A percentile compares a stretch with the other conserved stretches of the same genome.
phyloP scores from a whole-genome alignment of 176 grass and related monocot species.

The Oryza officinalis region DNA sequence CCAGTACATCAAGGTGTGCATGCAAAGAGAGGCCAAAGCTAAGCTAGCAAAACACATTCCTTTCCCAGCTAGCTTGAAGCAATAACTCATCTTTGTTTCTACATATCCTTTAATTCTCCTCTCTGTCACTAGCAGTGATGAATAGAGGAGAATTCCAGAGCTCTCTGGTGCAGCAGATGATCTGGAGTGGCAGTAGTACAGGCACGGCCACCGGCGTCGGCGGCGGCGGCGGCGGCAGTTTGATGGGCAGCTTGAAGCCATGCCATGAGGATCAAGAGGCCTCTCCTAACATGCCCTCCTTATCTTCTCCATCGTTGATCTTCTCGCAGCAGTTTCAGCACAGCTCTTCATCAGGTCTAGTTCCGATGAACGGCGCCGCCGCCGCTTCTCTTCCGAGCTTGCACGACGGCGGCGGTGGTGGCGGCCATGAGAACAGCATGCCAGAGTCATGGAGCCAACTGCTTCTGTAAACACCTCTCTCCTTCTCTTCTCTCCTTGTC shows the following conservation, averaged over 20 bases:
- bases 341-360: constrained; percentile 37
- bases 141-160: constrained; percentile 78
- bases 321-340: constrained; percentile 54
- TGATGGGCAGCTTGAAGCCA: constrained; percentile 57
- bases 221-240: constrained; percentile 33
- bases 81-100: neutral
- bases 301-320: constrained; percentile 63
- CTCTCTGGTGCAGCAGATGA: constrained; percentile 82
- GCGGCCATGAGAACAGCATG: constrained; percentile 49
- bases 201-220: neutral
- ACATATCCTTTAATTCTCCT: neutral
- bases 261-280: constrained; percentile 51
- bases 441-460: constrained; percentile 92
- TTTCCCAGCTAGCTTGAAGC: neutral
- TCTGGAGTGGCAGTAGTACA: constrained; percentile 43
- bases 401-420: constrained; percentile 16
- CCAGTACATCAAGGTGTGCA: constrained; percentile 33
- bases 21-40: neutral
- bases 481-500: neutral
- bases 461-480: constrained; percentile 59
- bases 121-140: constrained; percentile 38
- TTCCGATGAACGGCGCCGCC: constrained; percentile 23
- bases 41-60: constrained; percentile 30
- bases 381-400: constrained; percentile 31
- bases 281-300: constrained; percentile 59